These are phyloP conservation scores for Leccinum truebloodii DNA, from an alignment of 768 basidiomycete species.

Conservation along the genomic window DNA sequence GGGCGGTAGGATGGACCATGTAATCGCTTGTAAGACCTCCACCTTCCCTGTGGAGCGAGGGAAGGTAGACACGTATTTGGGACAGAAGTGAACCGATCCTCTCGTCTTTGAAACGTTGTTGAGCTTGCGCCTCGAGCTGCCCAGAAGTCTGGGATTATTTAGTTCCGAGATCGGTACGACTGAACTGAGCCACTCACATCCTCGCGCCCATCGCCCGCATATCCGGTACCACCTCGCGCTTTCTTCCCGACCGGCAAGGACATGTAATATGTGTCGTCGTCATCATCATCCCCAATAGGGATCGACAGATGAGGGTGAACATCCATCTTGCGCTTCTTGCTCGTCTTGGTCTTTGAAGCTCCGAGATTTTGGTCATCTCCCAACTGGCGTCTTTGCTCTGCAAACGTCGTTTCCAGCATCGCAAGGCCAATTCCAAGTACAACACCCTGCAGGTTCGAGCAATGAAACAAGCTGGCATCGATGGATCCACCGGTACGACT, in stretches of 20 bases:
- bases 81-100: constrained; percentile 68
- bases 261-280: constrained; percentile 51
- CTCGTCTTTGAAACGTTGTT: constrained; percentile 74
- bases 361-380: constrained; percentile 30
- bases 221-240: constrained; percentile 79
- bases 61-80: constrained; percentile 80
- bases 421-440: constrained; percentile 89
- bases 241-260: constrained; percentile 55
- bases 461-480: constrained; percentile 78
- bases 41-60: constrained; percentile 71
- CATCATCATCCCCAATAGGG: constrained; percentile 48
- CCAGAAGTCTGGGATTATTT: constrained; percentile 63
- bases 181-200: constrained; percentile 59
- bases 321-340: constrained; percentile 44
- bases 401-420: constrained; percentile 77
- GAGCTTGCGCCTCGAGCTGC: constrained; percentile 71
- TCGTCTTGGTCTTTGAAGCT: constrained; percentile 31
- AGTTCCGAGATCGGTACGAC: constrained; percentile 7
- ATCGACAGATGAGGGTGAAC: constrained; percentile 22
- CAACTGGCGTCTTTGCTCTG: constrained; percentile 48
- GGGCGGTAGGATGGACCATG: constrained; percentile 86
- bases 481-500: constrained; percentile 44
- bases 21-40: constrained; percentile 87
- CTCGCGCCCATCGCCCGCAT: constrained; percentile 80
- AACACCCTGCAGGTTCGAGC: constrained; percentile 85